Evolutionary conservation across 192 early-diverging fungal genomes (phyloP).

Genomic region (Umbelopsis ramanniana): DNA sequence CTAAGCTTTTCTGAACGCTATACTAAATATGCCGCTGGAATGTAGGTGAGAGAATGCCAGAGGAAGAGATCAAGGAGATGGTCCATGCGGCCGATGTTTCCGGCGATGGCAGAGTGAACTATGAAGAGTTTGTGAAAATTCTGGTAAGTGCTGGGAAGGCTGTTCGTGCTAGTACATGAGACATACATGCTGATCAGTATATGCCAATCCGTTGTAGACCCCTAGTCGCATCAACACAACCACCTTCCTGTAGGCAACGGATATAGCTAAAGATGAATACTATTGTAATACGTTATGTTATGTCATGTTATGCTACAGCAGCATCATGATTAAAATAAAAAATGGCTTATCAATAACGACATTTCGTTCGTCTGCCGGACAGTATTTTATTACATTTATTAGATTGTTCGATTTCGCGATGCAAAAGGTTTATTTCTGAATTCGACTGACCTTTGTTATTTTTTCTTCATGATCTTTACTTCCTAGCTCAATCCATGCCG

Average conservation of each 20-base stretch:
- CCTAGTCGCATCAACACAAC: slow-evolving; percentile 14
- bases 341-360: too few species aligned
- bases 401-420: too few species aligned
- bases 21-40: neutral
- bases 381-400: too few species aligned
- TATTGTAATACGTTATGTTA: neutral
- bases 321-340: too few species aligned
- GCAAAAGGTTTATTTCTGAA: too few species aligned
- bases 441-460: too few species aligned
- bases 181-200: neutral
- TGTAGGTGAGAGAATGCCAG: slow-evolving; percentile 4
- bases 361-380: too few species aligned
- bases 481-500: too few species aligned
- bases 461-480: too few species aligned
- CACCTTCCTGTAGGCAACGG: neutral
- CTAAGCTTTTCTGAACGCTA: neutral
- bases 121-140: slow-evolving; percentile 46
- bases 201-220: neutral
- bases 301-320: too few species aligned
- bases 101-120: slow-evolving; percentile 26
- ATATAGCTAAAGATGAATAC: neutral
- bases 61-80: slow-evolving; percentile 9
- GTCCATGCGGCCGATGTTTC: slow-evolving; percentile 1
- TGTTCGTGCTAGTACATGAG: too few species aligned
- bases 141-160: slow-evolving; percentile 41